A percentile compares a stretch with the other conserved stretches of the same genome.
phyloP scores from a whole-genome alignment of 441 rosid species.

The Gossypium gossypioides region DNA sequence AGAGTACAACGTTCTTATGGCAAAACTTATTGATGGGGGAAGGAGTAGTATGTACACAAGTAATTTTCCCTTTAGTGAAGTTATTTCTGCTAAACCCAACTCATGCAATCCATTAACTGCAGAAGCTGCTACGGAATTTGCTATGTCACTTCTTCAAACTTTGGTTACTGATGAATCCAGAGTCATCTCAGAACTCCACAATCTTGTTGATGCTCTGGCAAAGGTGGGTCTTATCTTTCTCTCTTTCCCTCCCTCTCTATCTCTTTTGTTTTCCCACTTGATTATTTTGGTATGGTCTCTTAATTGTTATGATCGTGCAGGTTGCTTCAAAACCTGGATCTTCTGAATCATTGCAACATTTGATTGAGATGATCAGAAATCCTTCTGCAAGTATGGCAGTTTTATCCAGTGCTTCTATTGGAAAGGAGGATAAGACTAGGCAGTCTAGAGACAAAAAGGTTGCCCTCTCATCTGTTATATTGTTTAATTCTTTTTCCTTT shows the following conservation, averaged over 20 bases:
- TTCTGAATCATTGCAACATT: constrained; percentile 64
- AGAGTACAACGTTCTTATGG: constrained; percentile 91
- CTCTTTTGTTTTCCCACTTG: background rate
- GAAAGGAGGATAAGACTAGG: constrained; percentile 62
- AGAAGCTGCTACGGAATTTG: constrained; percentile 90
- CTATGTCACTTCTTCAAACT: constrained; percentile 76
- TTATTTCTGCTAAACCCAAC: background rate
- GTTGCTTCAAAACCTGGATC: constrained; percentile 79
- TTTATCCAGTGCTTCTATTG: constrained; percentile 33
- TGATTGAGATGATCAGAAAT: constrained; percentile 71
- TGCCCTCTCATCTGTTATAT: background rate
- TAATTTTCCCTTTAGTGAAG: constrained; percentile 1
- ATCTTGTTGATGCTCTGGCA: constrained; percentile 82
- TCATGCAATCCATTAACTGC: constrained; percentile 30
- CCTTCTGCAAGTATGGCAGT: constrained; percentile 41
- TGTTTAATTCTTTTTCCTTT: background rate
- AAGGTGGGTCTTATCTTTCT: constrained; percentile 44
- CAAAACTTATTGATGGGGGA: constrained; percentile 93
- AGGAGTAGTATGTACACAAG: constrained; percentile 61
- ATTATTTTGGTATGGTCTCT: background rate
- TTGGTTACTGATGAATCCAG: constrained; percentile 66
- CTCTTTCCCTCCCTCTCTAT: background rate
- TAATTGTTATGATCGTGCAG: constrained; percentile 33
- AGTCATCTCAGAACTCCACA: constrained; percentile 90
- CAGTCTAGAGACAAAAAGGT: constrained; percentile 73